A percentile compares a stretch with the other conserved stretches of the same genome.
phyloP scores from a whole-genome alignment of 2,329 filamentous ascomycete species.

The Diaporthe australafricana region DNA sequence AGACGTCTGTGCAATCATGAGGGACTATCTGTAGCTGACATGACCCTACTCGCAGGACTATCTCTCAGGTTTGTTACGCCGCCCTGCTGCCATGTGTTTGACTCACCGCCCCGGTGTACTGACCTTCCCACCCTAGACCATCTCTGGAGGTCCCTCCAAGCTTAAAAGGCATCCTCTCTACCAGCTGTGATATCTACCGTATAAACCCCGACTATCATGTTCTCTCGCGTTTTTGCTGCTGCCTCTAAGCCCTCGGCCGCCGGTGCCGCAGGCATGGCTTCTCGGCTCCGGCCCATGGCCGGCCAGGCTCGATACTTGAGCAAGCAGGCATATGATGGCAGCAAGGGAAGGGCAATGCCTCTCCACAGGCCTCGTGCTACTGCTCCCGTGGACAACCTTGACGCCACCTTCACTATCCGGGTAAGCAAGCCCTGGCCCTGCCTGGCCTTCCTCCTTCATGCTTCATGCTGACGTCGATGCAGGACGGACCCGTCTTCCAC shows the following conservation, averaged over 20 bases:
- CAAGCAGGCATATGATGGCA: constrained; percentile 70
- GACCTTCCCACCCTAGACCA: constrained; percentile 56
- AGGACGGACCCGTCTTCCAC: constrained; percentile 95
- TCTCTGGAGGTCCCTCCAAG: constrained; percentile 64
- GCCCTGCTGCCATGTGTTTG: constrained; percentile 42
- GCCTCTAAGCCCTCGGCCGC: constrained; percentile 65
- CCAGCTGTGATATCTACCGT: constrained; percentile 37
- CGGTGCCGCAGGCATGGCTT: constrained; percentile 52
- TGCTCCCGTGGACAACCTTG: constrained; percentile 75
- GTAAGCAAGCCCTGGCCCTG: constrained; percentile 54
- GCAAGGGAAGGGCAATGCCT: constrained; percentile 77
- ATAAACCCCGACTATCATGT: constrained; percentile 60
- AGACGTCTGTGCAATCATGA: constrained; percentile 28
- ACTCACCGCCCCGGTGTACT: constrained; percentile 57
- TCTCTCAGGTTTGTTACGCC: constrained; percentile 73
- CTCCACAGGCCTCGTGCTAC: constrained; percentile 68
- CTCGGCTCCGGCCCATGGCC: constrained; percentile 46
- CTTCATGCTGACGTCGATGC: constrained; percentile 37
- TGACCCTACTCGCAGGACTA: constrained; percentile 68
- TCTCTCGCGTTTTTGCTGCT: constrained; percentile 66
- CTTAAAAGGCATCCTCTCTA: constrained; percentile 50
- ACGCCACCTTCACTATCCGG: constrained; percentile 95
- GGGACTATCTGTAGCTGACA: constrained; percentile 53
- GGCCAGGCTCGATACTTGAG: constrained; percentile 51
- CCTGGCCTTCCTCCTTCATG: background rate